These are phyloP conservation scores for Coelastrella sp. DNA, from an alignment of 139 green algal species.

Conservation along the genomic window DNA sequence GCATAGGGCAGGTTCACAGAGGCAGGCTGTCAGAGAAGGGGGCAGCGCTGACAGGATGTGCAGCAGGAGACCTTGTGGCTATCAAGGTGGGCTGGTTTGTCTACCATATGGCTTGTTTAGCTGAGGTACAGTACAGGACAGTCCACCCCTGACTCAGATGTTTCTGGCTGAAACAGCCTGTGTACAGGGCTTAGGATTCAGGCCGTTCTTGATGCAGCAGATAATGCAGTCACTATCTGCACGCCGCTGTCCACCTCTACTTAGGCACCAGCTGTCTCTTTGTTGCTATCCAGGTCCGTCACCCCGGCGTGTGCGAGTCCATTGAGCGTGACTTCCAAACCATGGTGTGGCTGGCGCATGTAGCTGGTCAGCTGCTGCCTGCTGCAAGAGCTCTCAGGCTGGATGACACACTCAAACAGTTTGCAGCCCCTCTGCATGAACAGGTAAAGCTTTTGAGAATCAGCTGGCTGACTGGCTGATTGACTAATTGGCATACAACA, in stretches of 20 bases:
- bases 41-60: constrained; percentile 63
- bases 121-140: no score
- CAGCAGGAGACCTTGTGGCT: constrained; percentile 80
- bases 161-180: no score
- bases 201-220: no score
- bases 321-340: constrained; percentile 96
- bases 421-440: constrained; percentile 96
- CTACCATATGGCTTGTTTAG: no score
- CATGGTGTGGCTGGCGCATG: constrained; percentile 88
- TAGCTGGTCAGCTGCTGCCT: constrained; percentile 66
- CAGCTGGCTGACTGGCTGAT: neutral
- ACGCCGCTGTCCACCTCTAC: no score
- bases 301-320: constrained; percentile 89
- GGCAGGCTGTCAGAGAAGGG: constrained; percentile 78
- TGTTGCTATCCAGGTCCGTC: constrained; percentile 72
- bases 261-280: no score
- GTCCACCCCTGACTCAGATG: no score
- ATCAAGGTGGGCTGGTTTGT: constrained; percentile 77
- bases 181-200: no score
- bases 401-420: constrained; percentile 95
- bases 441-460: constrained; percentile 66
- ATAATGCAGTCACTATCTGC: neutral
- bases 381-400: constrained; percentile 77
- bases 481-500: no score
- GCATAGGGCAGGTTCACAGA: constrained; percentile 94